Conservation (phyloP, 208 protist species). For the Angomonas desouzai region DNA sequence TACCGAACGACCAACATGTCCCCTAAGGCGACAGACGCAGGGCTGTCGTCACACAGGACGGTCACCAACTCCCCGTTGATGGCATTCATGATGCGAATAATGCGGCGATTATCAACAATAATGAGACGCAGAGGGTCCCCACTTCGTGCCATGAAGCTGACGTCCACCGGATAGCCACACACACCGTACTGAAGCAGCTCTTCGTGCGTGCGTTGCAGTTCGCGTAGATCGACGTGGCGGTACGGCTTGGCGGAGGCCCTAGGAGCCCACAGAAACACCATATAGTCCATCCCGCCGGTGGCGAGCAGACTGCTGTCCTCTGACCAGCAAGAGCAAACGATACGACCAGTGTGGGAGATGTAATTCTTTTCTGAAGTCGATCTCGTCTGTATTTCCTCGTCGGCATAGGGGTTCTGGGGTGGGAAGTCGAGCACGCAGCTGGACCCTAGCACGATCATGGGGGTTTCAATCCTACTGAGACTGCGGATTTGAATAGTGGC, state of each 20-base stretch:
- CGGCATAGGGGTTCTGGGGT: neutral
- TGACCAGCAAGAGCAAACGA: slow-evolving; percentile 68
- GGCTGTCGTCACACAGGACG: slow-evolving; percentile 40
- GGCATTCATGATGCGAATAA: slow-evolving; percentile 70
- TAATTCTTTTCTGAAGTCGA: neutral
- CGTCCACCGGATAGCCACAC: slow-evolving; percentile 71
- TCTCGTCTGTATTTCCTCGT: neutral
- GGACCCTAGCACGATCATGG: slow-evolving; percentile 54
- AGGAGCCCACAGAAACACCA: slow-evolving; percentile 64
- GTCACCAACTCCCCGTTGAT: slow-evolving; percentile 36
- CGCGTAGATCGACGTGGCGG: slow-evolving; percentile 53
- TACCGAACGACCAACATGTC: slow-evolving; percentile 68
- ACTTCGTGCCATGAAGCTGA: slow-evolving; percentile 55
- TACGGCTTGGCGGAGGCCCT: slow-evolving; percentile 39
- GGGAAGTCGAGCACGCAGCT: slow-evolving; percentile 12
- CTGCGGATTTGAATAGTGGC: slow-evolving; percentile 58
- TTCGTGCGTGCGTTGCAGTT: slow-evolving; percentile 21
- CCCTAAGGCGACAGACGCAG: slow-evolving; percentile 36
- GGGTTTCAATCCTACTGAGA: slow-evolving; percentile 49
- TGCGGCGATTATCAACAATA: slow-evolving; percentile 67
- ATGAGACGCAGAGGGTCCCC: slow-evolving; percentile 46
- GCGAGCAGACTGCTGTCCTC: slow-evolving; percentile 43
- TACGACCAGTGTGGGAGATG: slow-evolving; percentile 41
- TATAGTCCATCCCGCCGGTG: slow-evolving; percentile 69
- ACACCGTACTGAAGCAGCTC: slow-evolving; percentile 21